Percentiles rank a stretch among this genome's conserved stretches.
These are phyloP conservation scores for Rhodotorula sp. DNA, from an alignment of 1,284 basidiomycete species.

Conservation along the genomic window DNA sequence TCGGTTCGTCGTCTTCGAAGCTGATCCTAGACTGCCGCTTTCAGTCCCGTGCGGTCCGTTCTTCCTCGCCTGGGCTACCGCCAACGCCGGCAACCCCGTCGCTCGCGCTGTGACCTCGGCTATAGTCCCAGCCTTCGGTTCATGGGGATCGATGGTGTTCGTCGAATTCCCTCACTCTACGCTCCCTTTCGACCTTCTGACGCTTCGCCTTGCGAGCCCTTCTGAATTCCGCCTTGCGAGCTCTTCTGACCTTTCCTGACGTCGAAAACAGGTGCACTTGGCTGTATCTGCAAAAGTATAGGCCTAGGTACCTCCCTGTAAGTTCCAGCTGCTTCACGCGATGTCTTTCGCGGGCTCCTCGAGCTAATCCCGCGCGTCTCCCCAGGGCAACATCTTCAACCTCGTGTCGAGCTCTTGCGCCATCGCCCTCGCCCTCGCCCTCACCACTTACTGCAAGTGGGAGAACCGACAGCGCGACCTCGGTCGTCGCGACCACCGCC, in stretches of 20 bases:
- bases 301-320: background rate
- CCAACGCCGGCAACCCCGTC: conserved; percentile 36
- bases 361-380: background rate
- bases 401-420: background rate
- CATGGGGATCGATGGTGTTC: conserved; percentile 19
- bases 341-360: background rate
- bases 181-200: background rate
- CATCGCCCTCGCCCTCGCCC: conserved; percentile 12
- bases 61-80: conserved; percentile 35
- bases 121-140: conserved; percentile 35
- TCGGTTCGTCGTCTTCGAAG: background rate
- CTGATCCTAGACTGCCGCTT: background rate
- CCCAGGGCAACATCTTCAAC: conserved; percentile 32
- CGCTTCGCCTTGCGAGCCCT: too few relatives aligned
- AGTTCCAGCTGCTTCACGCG: background rate
- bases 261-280: conserved; percentile 16
- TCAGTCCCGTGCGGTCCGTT: conserved; percentile 28
- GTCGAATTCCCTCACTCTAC: background rate
- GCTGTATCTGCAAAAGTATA: conserved; percentile 24
- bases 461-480: conserved; percentile 41
- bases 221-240: too few relatives aligned
- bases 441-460: conserved; percentile 29
- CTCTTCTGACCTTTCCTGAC: background rate
- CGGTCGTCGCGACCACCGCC: conserved; percentile 39
- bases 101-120: conserved; percentile 37